A percentile compares a stretch with the other conserved stretches of the same genome.
Evolutionary conservation across 306 rosid genomes (phyloP).

Genomic region (Luffa aegyptiaca): DNA sequence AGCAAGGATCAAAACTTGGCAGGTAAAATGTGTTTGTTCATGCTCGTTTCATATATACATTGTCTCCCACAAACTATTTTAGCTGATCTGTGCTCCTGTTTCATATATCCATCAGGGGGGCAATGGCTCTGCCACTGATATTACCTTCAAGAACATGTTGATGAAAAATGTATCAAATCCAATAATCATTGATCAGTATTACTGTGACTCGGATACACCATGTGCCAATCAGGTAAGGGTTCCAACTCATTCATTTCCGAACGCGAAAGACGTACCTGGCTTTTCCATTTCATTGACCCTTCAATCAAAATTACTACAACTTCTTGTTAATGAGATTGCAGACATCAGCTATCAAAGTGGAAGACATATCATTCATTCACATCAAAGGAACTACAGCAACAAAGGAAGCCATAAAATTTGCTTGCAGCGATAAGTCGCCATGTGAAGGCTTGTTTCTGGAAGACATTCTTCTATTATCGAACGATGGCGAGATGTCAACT

Average conservation of each 20-base stretch:
- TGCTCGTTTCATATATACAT: not conserved
- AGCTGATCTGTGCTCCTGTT: not conserved
- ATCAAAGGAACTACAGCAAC: conserved; percentile 79
- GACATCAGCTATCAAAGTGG: conserved; percentile 73
- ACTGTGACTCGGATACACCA: conserved; percentile 58
- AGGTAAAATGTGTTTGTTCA: conserved; percentile 31
- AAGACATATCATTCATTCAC: conserved; percentile 49
- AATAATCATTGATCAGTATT: conserved; percentile 72
- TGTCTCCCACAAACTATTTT: not conserved
- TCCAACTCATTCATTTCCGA: not conserved
- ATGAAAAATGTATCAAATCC: conserved; percentile 86
- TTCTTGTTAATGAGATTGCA: conserved; percentile 21
- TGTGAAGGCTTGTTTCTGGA: conserved; percentile 58
- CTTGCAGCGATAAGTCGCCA: conserved; percentile 63
- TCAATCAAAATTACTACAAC: not conserved
- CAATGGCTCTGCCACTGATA: conserved; percentile 46
- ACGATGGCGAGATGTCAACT: conserved; percentile 21
- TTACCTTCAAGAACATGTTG: conserved; percentile 56
- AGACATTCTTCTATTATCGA: conserved; percentile 42
- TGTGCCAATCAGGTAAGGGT: conserved; percentile 66
- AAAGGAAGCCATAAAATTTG: conserved; percentile 53
- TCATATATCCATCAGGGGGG: conserved; percentile 52
- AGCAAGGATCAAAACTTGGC: conserved; percentile 95
- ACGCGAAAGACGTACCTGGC: not conserved
- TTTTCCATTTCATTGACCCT: not conserved